phyloP scores from a whole-genome alignment of 2,329 filamentous ascomycete genomes.

The Ascochyta fabae region DNA sequence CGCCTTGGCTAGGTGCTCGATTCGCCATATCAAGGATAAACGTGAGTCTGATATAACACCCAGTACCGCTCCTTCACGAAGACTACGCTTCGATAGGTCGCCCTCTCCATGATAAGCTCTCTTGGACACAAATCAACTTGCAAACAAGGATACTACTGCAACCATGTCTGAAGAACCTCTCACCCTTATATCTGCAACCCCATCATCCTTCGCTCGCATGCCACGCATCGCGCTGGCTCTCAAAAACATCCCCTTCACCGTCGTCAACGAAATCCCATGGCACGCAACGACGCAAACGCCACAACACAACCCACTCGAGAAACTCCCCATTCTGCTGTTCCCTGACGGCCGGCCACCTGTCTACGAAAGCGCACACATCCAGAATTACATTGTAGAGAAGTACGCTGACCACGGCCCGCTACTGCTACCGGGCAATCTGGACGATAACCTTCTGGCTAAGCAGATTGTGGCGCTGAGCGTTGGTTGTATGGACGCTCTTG shows the following conservation, averaged over 20 bases:
- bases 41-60: too few species aligned
- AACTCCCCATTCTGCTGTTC: conserved; percentile 48
- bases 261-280: conserved; percentile 54
- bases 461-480: conserved; percentile 22
- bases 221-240: conserved; percentile 50
- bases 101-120: too few species aligned
- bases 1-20: too few species aligned
- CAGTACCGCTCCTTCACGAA: too few species aligned
- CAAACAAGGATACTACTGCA: too few species aligned
- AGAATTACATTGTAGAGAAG: conserved; percentile 25
- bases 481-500: conserved; percentile 23
- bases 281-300: conserved; percentile 49
- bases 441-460: conserved; percentile 18
- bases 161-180: conserved; percentile 8
- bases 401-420: conserved; percentile 13
- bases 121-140: too few species aligned
- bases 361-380: conserved; percentile 26
- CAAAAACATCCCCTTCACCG: conserved; percentile 49
- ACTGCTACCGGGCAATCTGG: conserved; percentile 18
- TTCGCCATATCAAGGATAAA: too few species aligned
- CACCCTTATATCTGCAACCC: conserved; percentile 41
- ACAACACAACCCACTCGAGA: conserved; percentile 50
- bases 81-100: too few species aligned
- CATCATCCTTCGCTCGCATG: conserved; percentile 52
- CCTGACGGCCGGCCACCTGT: conserved; percentile 16